Percentiles rank a stretch among this genome's conserved stretches.
Evolutionary conservation across 345 rosid genomes (phyloP).

Genomic region (Eucalyptus polybractea): DNA sequence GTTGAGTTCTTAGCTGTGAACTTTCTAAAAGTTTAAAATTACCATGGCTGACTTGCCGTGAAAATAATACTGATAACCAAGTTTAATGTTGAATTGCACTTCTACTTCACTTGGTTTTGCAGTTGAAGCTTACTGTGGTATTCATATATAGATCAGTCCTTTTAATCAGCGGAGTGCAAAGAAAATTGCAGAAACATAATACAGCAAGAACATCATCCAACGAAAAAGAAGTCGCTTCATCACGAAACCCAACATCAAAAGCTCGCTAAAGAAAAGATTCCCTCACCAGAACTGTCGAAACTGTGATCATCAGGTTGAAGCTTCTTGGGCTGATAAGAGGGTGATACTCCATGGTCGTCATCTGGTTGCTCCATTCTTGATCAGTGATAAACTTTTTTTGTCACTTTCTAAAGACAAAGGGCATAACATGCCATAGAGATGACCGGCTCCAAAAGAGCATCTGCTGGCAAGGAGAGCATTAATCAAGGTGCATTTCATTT

Average conservation of each 20-base stretch:
- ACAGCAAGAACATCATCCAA: background rate
- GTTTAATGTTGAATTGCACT: background rate
- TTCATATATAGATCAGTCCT: background rate
- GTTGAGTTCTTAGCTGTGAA: background rate
- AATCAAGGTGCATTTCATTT: background rate
- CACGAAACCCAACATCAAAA: background rate
- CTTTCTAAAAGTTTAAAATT: background rate
- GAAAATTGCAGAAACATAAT: background rate
- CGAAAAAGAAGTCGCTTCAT: background rate
- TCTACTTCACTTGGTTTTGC: background rate
- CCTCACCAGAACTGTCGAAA: background rate
- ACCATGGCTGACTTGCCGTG: background rate
- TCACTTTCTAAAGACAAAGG: background rate
- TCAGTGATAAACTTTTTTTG: background rate
- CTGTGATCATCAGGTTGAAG: background rate
- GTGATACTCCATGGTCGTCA: background rate
- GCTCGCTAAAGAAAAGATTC: background rate
- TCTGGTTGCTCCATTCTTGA: background rate
- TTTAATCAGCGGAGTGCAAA: background rate
- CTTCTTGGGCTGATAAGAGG: background rate
- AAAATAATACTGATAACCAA: background rate
- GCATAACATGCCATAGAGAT: background rate
- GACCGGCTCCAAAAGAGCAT: background rate
- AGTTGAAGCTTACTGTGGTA: background rate
- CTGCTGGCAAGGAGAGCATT: background rate